These are phyloP conservation scores for Simmondsia chinensis DNA, from an alignment of 148 eudicot genomes.

Conservation along the genomic window DNA sequence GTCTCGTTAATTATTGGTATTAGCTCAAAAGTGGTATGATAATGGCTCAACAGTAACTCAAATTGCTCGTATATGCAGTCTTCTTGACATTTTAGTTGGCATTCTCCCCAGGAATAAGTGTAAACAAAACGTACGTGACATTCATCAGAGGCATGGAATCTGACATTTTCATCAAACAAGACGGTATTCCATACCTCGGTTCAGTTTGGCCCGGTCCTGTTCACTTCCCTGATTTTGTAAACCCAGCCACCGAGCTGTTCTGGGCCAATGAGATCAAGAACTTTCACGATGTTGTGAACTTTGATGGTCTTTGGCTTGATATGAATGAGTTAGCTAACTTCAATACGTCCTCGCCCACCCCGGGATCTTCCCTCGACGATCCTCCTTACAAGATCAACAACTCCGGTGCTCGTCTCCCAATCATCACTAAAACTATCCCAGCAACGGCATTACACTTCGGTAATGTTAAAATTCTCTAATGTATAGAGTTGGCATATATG, in stretches of 20 bases:
- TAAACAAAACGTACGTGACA: constrained; percentile 28
- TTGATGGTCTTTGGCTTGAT: constrained; percentile 37
- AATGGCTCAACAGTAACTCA: no score
- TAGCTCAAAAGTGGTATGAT: no score
- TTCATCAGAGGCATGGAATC: constrained; percentile 29
- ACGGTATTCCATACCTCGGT: constrained; percentile 35
- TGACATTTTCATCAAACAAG: constrained; percentile 34
- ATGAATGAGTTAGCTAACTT: constrained; percentile 43
- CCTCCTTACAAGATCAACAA: constrained; percentile 53
- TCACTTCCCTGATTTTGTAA: constrained; percentile 42
- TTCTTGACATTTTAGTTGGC: background rate
- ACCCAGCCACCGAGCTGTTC: constrained; percentile 24
- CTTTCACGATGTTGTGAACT: constrained; percentile 18
- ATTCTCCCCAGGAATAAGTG: constrained; percentile 24
- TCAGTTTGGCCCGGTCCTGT: constrained; percentile 49
- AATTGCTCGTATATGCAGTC: background rate
- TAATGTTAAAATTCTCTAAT: no score
- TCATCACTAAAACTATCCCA: constrained; percentile 31
- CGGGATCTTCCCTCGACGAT: constrained; percentile 31
- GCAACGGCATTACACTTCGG: constrained; percentile 32
- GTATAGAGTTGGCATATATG: no score
- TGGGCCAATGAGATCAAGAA: constrained; percentile 41
- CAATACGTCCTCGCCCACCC: constrained; percentile 10
- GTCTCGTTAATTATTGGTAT: no score
- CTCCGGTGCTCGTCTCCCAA: constrained; percentile 14